Evolutionary conservation across 306 rosid species (phyloP), one percentile per base, ranked within the genome.

Genomic region (Cucumis hystrix): DNA sequence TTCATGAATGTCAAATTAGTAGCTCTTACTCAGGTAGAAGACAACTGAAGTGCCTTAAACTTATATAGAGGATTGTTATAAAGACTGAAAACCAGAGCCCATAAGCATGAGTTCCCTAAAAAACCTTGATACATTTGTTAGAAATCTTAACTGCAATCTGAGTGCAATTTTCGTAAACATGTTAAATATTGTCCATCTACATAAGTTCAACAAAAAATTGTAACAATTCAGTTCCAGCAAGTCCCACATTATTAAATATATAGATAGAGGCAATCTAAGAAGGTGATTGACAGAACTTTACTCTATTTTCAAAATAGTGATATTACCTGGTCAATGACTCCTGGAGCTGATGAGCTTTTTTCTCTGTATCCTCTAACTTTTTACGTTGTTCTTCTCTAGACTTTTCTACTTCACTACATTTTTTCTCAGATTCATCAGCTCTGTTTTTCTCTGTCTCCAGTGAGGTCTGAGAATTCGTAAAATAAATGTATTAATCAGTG

Each of bases 311-410:
- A 84, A 93, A 80, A 84, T 5, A 39, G 79, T 74, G 77, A 82
- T 79, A 85, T 91, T 76, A 92, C 99, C 99, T 96, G 85, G 91
- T 97, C 83, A 87, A 89, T 80, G 93, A 81, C 88, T 92, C 99
- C 83, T 96, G 99, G 60, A 92, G 92, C 83, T 96, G 97, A 77
- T 92, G 96, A 79, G 81, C 88, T 77, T 87, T 96, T 79, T 82
- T 90, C 74, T 88, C 88, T 12, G 96, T 86, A 72, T 91, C 95
- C 78, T 91, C 98, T 78, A 89, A 86, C 77, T 86, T 93, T 85
- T 89, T 86, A 74, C 81, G 52, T 80, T 91, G 84, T 87, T 96
- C 97, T 83, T 84, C 93, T 84, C 81, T 85, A 83, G 90, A 88
- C 83, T 87, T 97, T 79, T 88, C 96, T 68, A 84, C 83, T 88